Percentiles rank a stretch among this genome's conserved stretches.
These are phyloP conservation scores for Boletus putidus DNA, from an alignment of 1,284 basidiomycete genomes.

Conservation along the genomic window DNA sequence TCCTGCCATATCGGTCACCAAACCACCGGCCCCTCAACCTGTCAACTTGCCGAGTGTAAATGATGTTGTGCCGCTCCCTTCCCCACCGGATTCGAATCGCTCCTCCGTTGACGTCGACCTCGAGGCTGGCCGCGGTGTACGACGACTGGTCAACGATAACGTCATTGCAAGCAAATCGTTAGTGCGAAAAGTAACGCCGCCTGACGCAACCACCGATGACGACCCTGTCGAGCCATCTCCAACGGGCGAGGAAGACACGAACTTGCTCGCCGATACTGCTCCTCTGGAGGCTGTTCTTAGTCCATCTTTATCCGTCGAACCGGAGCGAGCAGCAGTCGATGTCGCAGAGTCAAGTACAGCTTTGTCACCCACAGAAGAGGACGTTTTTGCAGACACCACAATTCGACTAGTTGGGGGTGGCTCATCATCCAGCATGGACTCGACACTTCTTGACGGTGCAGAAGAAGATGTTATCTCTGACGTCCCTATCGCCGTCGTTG, in stretches of 20 bases:
- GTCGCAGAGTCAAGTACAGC: constrained; percentile 11
- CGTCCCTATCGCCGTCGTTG: constrained; percentile 26
- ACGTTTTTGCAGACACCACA: constrained; percentile 39
- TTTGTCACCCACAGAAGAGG: constrained; percentile 7
- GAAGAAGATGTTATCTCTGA: constrained; percentile 34
- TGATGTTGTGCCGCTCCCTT: constrained; percentile 53
- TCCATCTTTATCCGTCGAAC: constrained; percentile 16
- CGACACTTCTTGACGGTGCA: constrained; percentile 26
- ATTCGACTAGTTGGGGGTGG: constrained; percentile 60
- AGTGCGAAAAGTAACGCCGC: constrained; percentile 5
- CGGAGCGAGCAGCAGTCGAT: background rate
- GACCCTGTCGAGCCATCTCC: constrained; percentile 20
- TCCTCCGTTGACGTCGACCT: constrained; percentile 57
- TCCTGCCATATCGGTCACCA: constrained; percentile 63
- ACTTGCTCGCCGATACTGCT: constrained; percentile 48
- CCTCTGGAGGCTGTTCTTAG: constrained; percentile 37
- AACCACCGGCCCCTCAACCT: constrained; percentile 65
- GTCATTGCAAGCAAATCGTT: constrained; percentile 7
- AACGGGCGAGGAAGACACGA: constrained; percentile 39
- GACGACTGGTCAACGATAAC: constrained; percentile 33
- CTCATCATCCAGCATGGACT: constrained; percentile 40
- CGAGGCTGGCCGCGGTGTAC: constrained; percentile 53
- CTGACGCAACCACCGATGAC: background rate
- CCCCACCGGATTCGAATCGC: constrained; percentile 47
- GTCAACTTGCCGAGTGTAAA: constrained; percentile 62